Percentiles rank a stretch among this genome's conserved stretches.
Evolutionary conservation across 768 basidiomycete genomes (phyloP).

Genomic region (Tremella yokohamensis): DNA sequence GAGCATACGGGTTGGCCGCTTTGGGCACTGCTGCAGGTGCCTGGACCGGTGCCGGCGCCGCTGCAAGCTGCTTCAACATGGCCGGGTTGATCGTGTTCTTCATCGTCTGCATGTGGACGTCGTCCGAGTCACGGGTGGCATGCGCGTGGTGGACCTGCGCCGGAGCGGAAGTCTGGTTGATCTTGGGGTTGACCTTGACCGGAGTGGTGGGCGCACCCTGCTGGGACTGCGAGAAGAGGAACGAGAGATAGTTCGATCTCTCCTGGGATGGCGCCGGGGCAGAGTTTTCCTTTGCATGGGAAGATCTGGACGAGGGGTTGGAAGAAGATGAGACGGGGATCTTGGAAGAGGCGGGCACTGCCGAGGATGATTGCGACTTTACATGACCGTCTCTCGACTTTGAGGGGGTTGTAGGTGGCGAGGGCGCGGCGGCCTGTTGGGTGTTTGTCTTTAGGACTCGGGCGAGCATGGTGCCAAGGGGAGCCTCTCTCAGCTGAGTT

Average conservation of each 20-base stretch:
- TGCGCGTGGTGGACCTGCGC: slow-evolving; percentile 7
- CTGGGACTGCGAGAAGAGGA: slow-evolving; percentile 35
- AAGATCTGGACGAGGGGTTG: slow-evolving; percentile 21
- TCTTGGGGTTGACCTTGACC: slow-evolving; percentile 42
- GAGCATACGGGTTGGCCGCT: slow-evolving; percentile 20
- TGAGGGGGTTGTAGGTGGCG: slow-evolving; percentile 37
- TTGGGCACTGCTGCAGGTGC: slow-evolving; percentile 2
- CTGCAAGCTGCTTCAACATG: slow-evolving; percentile 41
- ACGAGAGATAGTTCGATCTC: slow-evolving; percentile 42
- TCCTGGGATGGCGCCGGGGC: slow-evolving; percentile 17
- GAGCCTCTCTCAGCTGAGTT: neutral
- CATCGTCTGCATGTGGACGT: slow-evolving; percentile 77
- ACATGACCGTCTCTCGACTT: slow-evolving; percentile 28
- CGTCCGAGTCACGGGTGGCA: slow-evolving; percentile 43
- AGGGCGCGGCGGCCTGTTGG: slow-evolving; percentile 27
- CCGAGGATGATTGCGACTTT: slow-evolving; percentile 24
- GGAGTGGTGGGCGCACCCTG: slow-evolving; percentile 39
- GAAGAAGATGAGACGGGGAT: slow-evolving; percentile 45
- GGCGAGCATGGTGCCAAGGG: slow-evolving; percentile 40
- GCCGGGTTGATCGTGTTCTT: slow-evolving; percentile 53
- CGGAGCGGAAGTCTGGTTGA: slow-evolving; percentile 22
- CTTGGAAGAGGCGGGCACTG: slow-evolving; percentile 41
- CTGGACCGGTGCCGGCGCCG: slow-evolving; percentile 11
- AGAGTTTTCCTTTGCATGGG: slow-evolving; percentile 30
- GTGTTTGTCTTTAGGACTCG: slow-evolving; percentile 44